Conservation (phyloP, 495 filamentous ascomycete species). For the Penicillium desertorum region DNA sequence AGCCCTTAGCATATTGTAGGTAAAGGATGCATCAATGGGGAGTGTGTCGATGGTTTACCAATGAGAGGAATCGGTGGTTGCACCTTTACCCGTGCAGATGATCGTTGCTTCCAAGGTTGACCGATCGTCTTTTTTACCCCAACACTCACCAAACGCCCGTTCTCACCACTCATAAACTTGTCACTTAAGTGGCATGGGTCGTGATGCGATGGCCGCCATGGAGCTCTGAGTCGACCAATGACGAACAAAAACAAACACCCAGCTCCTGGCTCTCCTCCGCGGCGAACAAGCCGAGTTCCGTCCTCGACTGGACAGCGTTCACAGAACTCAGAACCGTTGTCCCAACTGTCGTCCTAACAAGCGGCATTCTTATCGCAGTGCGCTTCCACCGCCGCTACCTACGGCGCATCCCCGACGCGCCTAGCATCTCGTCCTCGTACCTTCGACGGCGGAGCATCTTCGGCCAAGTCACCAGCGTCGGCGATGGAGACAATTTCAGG, state of each 20-base stretch:
- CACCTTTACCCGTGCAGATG: conserved; percentile 1
- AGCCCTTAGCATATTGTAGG: too few relatives aligned
- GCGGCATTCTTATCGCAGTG: conserved; percentile 57
- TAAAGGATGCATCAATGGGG: not conserved
- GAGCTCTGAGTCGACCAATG: conserved; percentile 41
- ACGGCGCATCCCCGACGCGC: conserved; percentile 73
- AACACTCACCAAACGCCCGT: conserved; percentile 13
- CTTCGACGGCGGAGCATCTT: conserved; percentile 73
- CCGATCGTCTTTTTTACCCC: conserved; percentile 9
- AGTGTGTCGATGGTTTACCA: not conserved
- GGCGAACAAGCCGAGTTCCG: conserved; percentile 18
- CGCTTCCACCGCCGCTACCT: conserved; percentile 62
- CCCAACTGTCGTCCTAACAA: conserved; percentile 67
- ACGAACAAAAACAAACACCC: conserved; percentile 25
- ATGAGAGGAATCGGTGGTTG: not conserved
- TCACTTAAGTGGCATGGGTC: conserved; percentile 33
- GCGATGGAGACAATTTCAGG: conserved; percentile 93
- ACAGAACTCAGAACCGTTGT: conserved; percentile 63
- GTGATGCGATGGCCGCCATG: conserved; percentile 57
- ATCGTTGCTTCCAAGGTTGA: not conserved
- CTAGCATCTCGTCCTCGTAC: conserved; percentile 63
- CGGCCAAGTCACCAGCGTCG: conserved; percentile 87
- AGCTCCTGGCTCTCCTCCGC: conserved; percentile 15
- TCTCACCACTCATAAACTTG: conserved; percentile 3
- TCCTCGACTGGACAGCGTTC: conserved; percentile 64